Evolutionary conservation across 306 rosid genomes (phyloP), one percentile per base, ranked within the genome.

Genomic region (Cicer chorassanicum): DNA sequence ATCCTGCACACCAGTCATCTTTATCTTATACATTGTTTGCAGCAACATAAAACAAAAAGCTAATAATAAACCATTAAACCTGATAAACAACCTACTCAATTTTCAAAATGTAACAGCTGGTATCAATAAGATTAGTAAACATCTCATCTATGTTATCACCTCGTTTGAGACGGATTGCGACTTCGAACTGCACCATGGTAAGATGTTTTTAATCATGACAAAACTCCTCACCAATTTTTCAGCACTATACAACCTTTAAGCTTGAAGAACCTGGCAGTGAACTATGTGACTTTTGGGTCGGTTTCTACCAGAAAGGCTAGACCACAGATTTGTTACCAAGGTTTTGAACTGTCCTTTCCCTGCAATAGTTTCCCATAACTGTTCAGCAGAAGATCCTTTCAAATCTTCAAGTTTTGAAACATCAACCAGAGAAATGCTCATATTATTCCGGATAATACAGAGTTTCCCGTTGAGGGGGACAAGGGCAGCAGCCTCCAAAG

Each of bases 181-280:
- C 24, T 48, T 60, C 64, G 53, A 59, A 48, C 60, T 62, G 85
- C 71, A 74, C 24, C 64, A 40, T 74, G 13, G 71, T 49, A 53
- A 53, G 73, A 84, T 72, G 57, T 44, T 29, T 64, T 55, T 45
- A 71, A 74, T 21, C 29, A 51, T 74, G 72, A 40, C 62, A 48
- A 63, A 60, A 70, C 12, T 55, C 80, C 29, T 64, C 39, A 65
- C 70, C 8, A 15, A 44, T 44, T 73, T 71, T 63, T 75, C 24
- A 55, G 68, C 62, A 66, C 81, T 83, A 62, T 79, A 80, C 80
- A 85, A 63, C 64, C 68, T 45, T 70, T 83, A 91, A 54, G 92
- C 91, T 75, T 87, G 97, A 89, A 91, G 94, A 79, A 91, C 86
- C 85, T 91, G 97, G 79, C 92, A 89, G 78, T 91, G 97, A 82